Conservation (phyloP, 202 grass and related monocot species). For the Panicum virgatum region DNA sequence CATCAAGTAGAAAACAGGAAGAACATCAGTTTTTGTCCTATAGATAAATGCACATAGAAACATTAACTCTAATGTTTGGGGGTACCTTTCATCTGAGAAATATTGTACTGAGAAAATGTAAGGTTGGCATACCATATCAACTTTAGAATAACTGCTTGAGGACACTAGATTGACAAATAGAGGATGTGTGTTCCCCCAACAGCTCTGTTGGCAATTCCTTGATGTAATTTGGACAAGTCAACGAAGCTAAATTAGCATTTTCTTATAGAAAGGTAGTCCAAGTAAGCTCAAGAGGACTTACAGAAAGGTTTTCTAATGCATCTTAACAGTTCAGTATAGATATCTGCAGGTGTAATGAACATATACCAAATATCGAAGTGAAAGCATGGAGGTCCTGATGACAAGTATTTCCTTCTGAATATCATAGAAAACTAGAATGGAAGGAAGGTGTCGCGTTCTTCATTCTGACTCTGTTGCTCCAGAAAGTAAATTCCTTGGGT, state of each 20-base stretch:
- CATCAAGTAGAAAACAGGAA: too few relatives aligned
- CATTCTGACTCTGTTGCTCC: slow-evolving; percentile 67
- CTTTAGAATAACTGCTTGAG: slow-evolving; percentile 29
- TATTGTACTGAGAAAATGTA: slow-evolving; percentile 71
- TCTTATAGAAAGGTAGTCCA: slow-evolving; percentile 16
- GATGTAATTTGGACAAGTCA: slow-evolving; percentile 48
- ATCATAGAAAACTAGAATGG: not conserved
- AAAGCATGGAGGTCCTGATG: not conserved
- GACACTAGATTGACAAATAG: slow-evolving; percentile 18
- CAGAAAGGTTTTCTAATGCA: slow-evolving; percentile 61
- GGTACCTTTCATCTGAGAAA: slow-evolving; percentile 58
- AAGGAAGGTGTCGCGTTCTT: not conserved
- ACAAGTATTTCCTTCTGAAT: not conserved
- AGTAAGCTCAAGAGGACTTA: slow-evolving; percentile 47
- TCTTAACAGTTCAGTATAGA: slow-evolving; percentile 53
- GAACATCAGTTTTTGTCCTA: too few relatives aligned
- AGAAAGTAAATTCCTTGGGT: slow-evolving; percentile 81
- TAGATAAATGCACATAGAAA: not conserved
- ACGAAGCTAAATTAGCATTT: slow-evolving; percentile 25
- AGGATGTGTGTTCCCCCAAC: slow-evolving; percentile 76
- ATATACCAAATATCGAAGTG: slow-evolving; percentile 17
- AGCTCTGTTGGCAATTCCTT: slow-evolving; percentile 81
- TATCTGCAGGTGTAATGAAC: slow-evolving; percentile 39
- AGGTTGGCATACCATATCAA: slow-evolving; percentile 28
- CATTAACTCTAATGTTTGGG: slow-evolving; percentile 16